These are phyloP conservation scores for Yarrowia sp. DNA, from an alignment of 805 yeast species.

Conservation along the genomic window DNA sequence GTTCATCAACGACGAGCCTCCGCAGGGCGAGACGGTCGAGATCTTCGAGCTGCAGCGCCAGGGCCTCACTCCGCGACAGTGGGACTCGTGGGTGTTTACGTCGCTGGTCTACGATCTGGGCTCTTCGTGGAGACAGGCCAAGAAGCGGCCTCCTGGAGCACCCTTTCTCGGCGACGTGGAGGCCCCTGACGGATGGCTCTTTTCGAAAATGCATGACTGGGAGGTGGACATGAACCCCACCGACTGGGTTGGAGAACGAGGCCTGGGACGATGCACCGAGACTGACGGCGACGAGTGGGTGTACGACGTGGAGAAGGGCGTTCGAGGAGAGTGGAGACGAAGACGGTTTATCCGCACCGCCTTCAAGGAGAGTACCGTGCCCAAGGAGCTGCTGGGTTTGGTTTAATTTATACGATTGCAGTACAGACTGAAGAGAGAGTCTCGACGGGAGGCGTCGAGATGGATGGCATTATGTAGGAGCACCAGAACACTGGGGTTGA, in stretches of 20 bases:
- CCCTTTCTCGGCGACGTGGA: conserved; percentile 51
- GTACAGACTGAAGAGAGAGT: not conserved
- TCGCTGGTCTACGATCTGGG: conserved; percentile 52
- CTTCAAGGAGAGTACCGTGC: conserved; percentile 8
- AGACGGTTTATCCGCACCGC: conserved; percentile 40
- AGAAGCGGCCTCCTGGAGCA: conserved; percentile 66
- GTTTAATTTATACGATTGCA: not conserved
- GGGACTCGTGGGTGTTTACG: conserved; percentile 62
- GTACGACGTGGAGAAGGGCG: conserved; percentile 38
- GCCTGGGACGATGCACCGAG: conserved; percentile 32
- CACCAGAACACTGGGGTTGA: too few species aligned
- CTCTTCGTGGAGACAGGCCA: conserved; percentile 47
- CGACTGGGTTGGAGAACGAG: conserved; percentile 53
- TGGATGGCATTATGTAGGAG: too few species aligned
- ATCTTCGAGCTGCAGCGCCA: conserved; percentile 71
- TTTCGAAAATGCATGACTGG: conserved; percentile 63
- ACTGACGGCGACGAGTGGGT: conserved; percentile 41
- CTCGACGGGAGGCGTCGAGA: too few species aligned
- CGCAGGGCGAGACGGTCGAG: conserved; percentile 48
- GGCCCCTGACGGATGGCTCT: conserved; percentile 76
- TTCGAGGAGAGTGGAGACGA: conserved; percentile 43
- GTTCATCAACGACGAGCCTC: conserved; percentile 25
- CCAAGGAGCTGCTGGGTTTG: conserved; percentile 14
- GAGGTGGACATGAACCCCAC: conserved; percentile 53
- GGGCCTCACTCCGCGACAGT: conserved; percentile 57